phyloP scores from a whole-genome alignment of 2,329 filamentous ascomycete species.

The Alternaria rosae region DNA sequence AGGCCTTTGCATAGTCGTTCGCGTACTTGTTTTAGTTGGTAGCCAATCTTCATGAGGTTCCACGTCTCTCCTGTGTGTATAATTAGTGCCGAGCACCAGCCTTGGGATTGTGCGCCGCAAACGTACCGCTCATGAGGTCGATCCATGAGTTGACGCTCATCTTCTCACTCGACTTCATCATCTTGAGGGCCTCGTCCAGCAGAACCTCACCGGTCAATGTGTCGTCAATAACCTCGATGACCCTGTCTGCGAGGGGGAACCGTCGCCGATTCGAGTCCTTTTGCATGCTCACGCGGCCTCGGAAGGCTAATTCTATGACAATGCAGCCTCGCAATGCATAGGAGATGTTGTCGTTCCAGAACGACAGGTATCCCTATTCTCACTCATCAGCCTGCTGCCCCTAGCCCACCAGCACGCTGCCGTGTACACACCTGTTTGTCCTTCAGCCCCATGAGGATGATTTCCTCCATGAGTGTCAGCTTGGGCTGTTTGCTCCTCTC shows the following conservation, averaged over 20 bases:
- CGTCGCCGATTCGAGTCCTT: conserved; percentile 91
- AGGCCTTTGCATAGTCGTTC: conserved; percentile 96
- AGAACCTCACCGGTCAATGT: conserved; percentile 96
- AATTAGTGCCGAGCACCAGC: conserved; percentile 26
- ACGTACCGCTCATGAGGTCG: conserved; percentile 93
- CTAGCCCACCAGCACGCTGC: conserved; percentile 12
- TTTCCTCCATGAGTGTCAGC: conserved; percentile 98
- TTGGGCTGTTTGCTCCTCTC: conserved; percentile 98
- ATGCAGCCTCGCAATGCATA: conserved; percentile 98
- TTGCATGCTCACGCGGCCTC: conserved; percentile 97
- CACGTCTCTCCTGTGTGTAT: conserved; percentile 83
- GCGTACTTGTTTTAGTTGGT: conserved; percentile 98
- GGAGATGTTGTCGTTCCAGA: conserved; percentile 99
- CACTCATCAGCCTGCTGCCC: conserved; percentile 26
- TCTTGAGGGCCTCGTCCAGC: conserved; percentile 96
- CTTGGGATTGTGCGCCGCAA: neutral
- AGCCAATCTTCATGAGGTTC: conserved; percentile 99
- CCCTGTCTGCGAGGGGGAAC: conserved; percentile 88
- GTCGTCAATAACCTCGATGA: conserved; percentile 97
- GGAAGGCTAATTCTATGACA: conserved; percentile 94
- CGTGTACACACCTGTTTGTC: conserved; percentile 85
- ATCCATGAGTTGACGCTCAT: conserved; percentile 99
- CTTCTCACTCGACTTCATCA: conserved; percentile 99
- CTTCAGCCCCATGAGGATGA: conserved; percentile 92
- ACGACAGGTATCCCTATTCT: conserved; percentile 89